Evolutionary conservation across 2,329 filamentous ascomycete genomes (phyloP), one percentile per base, ranked within the genome.

Genomic region (Ilyonectria sp.): DNA sequence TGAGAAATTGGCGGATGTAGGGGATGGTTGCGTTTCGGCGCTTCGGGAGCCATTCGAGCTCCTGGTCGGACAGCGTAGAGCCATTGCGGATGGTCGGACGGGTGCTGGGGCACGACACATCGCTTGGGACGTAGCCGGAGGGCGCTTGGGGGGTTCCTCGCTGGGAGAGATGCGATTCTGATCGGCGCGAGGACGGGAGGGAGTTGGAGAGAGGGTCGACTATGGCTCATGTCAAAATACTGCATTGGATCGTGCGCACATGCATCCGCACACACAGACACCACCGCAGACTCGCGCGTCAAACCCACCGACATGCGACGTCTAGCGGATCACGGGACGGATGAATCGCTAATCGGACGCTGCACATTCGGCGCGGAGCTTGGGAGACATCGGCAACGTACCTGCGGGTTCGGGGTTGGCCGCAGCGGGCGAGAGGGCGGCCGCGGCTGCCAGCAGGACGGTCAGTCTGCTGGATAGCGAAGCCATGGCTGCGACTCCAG

Each of bases 1-100:
- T 84, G 58, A 98, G 86, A 71, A 97, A 90, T 19, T 92, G 86
- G 62, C 86, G 88, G 87, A 98, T 91, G n/a, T 93, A 90, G 10
- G 89, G 81, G 19, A 95, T 82, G 0, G 94, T 97, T 70, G 91
- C 91, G 68, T 89, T 89, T 69, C 94, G 89, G 65, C 95, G 89
- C 67, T 85, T 85, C 57, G 89, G 77, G 15, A 97, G 85, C 94
- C 95, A 98, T 77, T 87, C 82, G 44, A 85, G 86, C 82, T 98
- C 95, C 63, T 91, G 85, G 17, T 84, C 74, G 3, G 93, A 95
- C 10, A 97, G 82, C 6, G 26, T 47, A 37, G 72, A 70, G 29
- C 81, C 80, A 52, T 92, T 93, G 72, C 94, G 90, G 61, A 97
- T 89, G 1, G 84, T 86, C 1, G 95, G 94, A 50, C 89, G 86